These are phyloP conservation scores for Rhynchospora tenuis DNA, from an alignment of 176 grass and related monocot genomes.

Conservation along the genomic window DNA sequence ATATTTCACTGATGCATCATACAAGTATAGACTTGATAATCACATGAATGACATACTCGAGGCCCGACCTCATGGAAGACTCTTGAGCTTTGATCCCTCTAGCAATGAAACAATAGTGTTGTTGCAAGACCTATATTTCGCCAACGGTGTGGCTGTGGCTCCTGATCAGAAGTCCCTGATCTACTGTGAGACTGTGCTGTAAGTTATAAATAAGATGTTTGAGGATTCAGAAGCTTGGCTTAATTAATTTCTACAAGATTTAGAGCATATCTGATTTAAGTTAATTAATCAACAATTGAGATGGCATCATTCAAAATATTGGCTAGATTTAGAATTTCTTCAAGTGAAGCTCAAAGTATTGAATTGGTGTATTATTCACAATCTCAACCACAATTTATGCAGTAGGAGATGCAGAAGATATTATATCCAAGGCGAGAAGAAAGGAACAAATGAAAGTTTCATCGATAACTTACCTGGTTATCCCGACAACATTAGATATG, in stretches of 20 bases:
- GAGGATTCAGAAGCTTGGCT: neutral
- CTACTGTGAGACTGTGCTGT: slow-evolving; percentile 71
- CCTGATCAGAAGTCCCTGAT: slow-evolving; percentile 67
- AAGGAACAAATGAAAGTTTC: slow-evolving; percentile 41
- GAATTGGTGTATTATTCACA: neutral
- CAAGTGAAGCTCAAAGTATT: neutral
- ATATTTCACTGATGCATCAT: slow-evolving; percentile 82
- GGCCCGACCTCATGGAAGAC: slow-evolving; percentile 53
- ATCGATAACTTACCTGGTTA: slow-evolving; percentile 58
- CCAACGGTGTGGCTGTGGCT: slow-evolving; percentile 59
- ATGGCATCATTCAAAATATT: neutral
- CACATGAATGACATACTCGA: slow-evolving; percentile 39
- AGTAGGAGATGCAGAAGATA: slow-evolving; percentile 80
- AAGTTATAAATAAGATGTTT: slow-evolving; percentile 24
- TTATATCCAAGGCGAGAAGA: slow-evolving; percentile 52
- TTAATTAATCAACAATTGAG: neutral
- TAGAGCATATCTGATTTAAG: neutral
- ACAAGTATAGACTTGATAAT: slow-evolving; percentile 38
- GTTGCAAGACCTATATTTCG: slow-evolving; percentile 54
- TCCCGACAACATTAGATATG: slow-evolving; percentile 68
- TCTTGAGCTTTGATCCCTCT: slow-evolving; percentile 61
- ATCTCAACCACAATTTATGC: neutral
- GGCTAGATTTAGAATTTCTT: neutral
- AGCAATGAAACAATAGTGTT: slow-evolving; percentile 46
- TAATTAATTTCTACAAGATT: neutral